phyloP scores from a whole-genome alignment of 2,329 filamentous ascomycete species.

The Aureobasidium musti region DNA sequence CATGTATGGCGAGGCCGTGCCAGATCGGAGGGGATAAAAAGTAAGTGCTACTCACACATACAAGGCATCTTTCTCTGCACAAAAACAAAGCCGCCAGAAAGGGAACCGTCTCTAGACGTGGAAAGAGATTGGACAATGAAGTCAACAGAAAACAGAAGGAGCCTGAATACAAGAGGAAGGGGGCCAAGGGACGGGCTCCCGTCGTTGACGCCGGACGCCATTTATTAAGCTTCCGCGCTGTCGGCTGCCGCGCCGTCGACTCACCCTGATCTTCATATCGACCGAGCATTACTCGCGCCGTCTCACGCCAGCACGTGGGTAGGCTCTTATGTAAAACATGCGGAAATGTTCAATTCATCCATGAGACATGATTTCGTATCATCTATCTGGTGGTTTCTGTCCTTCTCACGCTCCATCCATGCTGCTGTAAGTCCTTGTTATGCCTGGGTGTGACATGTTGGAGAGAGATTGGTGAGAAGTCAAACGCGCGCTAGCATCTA shows the following conservation, averaged over 20 bases:
- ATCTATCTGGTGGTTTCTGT: conserved; percentile 13
- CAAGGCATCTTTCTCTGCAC: conserved; percentile 19
- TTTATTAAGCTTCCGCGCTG: not conserved
- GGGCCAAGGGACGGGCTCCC: conserved; percentile 6
- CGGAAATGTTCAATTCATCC: not conserved
- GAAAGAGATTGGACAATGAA: not conserved
- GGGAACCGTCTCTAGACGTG: not conserved
- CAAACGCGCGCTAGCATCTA: conserved; percentile 26
- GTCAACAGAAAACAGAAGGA: conserved; percentile 20
- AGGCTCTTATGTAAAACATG: not conserved
- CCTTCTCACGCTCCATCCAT: not conserved
- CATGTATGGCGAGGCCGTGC: not conserved
- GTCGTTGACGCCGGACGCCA: conserved; percentile 7
- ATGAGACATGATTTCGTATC: conserved; percentile 25
- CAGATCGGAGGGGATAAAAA: not conserved
- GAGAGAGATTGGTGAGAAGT: conserved; percentile 23
- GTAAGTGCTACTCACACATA: conserved; percentile 25
- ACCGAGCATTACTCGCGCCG: conserved; percentile 15
- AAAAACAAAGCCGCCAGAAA: not conserved
- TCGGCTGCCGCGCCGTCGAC: not conserved
- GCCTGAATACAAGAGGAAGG: not conserved
- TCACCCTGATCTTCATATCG: conserved; percentile 1
- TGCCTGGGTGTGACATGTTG: not conserved
- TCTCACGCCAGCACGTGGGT: not conserved
- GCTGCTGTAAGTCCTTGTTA: not conserved